Conservation (phyloP, 192 early-diverging fungal species). For the Coemansia sp. region DNA sequence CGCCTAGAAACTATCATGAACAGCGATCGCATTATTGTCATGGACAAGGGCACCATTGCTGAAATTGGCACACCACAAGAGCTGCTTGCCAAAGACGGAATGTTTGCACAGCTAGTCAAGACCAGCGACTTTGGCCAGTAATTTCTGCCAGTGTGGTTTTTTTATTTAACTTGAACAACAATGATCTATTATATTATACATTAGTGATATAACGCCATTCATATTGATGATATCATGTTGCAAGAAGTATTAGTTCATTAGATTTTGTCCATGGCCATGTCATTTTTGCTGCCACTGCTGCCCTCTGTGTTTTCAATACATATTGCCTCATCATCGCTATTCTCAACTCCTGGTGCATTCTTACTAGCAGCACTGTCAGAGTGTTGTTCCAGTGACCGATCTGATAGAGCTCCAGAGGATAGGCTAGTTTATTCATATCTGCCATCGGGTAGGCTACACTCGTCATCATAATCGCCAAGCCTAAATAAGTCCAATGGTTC, state of each 20-base stretch:
- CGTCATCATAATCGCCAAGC: neutral
- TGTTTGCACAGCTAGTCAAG: too few species aligned
- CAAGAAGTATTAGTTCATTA: neutral
- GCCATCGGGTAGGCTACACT: neutral
- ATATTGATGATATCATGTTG: neutral
- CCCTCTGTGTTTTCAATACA: slow-evolving; percentile 45
- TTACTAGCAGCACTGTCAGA: slow-evolving; percentile 10
- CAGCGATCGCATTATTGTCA: too few species aligned
- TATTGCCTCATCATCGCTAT: slow-evolving; percentile 56
- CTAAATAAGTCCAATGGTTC: neutral
- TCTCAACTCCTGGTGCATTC: slow-evolving; percentile 12
- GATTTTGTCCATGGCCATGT: slow-evolving; percentile 48
- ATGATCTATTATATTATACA: too few species aligned
- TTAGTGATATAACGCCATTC: too few species aligned
- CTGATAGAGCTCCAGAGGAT: slow-evolving; percentile 3
- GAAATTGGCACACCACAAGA: too few species aligned
- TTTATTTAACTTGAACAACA: too few species aligned
- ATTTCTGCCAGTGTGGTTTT: too few species aligned
- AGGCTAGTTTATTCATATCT: neutral
- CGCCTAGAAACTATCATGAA: too few species aligned
- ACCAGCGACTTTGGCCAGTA: too few species aligned
- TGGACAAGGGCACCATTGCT: too few species aligned
- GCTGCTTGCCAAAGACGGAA: too few species aligned
- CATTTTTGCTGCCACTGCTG: slow-evolving; percentile 27
- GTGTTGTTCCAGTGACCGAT: neutral